These are phyloP conservation scores for Camellia oleifera DNA, from an alignment of 179 eudicot genomes.

Conservation along the genomic window DNA sequence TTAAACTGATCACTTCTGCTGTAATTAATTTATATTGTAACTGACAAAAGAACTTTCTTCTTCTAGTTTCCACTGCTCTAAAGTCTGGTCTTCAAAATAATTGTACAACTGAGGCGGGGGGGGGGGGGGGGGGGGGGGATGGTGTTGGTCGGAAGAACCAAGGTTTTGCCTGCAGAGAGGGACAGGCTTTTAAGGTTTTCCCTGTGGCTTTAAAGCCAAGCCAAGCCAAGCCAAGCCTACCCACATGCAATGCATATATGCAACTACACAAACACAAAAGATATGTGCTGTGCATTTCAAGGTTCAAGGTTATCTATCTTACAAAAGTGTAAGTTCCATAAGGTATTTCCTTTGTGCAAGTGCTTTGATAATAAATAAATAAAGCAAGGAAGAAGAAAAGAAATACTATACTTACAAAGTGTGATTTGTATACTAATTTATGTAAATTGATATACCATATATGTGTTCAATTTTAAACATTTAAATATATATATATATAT, in stretches of 20 bases:
- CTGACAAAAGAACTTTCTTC: neutral
- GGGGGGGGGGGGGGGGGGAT: neutral
- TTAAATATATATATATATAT: no score
- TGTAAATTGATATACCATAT: no score
- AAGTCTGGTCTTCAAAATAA: no score
- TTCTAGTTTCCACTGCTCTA: neutral
- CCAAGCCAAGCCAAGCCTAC: neutral
- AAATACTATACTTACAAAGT: no score
- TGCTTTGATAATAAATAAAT: no score
- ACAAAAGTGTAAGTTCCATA: no score
- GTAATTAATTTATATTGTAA: neutral
- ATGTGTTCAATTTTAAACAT: no score
- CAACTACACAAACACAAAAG: neutral
- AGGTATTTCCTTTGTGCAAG: no score
- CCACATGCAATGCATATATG: neutral
- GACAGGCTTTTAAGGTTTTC: neutral
- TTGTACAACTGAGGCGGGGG: neutral
- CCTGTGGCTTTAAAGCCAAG: neutral
- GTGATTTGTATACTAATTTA: no score
- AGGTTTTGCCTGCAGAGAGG: neutral
- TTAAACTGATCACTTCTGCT: neutral
- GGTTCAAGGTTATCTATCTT: no score
- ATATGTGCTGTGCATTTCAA: no score
- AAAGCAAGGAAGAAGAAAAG: no score
- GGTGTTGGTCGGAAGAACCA: neutral